Evolutionary conservation across 371 early-diverging fungal genomes (phyloP).

Genomic region (Mortierella polycephala): DNA sequence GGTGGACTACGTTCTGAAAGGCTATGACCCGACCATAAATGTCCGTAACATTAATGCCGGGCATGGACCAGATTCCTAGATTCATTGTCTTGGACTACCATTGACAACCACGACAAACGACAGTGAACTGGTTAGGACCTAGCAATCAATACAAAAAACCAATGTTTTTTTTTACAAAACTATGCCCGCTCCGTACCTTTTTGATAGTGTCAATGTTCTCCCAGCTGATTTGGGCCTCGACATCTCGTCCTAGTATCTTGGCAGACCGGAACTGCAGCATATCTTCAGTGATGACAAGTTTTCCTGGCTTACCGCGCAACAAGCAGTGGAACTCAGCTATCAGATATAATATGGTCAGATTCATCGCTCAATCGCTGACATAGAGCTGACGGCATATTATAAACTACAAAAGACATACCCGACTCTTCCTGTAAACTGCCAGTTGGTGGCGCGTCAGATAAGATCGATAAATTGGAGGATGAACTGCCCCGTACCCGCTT

Average conservation of each 20-base stretch:
- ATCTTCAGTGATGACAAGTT: conserved; percentile 41
- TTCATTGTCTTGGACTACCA: conserved; percentile 45
- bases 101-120: background rate
- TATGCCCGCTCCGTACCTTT: conserved; percentile 28
- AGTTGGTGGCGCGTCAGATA: background rate
- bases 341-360: background rate
- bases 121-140: background rate
- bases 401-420: conserved; percentile 4
- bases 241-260: conserved; percentile 45
- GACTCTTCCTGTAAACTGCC: conserved; percentile 1
- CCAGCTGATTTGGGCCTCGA: conserved; percentile 31
- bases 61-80: conserved; percentile 48
- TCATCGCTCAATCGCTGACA: too few species aligned
- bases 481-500: conserved; percentile 24
- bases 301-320: conserved; percentile 50
- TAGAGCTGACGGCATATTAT: too few species aligned
- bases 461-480: conserved; percentile 7
- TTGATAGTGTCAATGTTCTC: conserved; percentile 41
- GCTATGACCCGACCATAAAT: conserved; percentile 30
- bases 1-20: conserved; percentile 48
- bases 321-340: conserved; percentile 39
- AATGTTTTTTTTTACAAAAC: background rate
- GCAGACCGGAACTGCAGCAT: conserved; percentile 38
- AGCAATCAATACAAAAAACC: background rate
- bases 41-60: conserved; percentile 46